A percentile compares a stretch with the other conserved stretches of the same genome.
These are phyloP conservation scores for Hypericum androsaemum DNA, from an alignment of 345 rosid species.

Conservation along the genomic window DNA sequence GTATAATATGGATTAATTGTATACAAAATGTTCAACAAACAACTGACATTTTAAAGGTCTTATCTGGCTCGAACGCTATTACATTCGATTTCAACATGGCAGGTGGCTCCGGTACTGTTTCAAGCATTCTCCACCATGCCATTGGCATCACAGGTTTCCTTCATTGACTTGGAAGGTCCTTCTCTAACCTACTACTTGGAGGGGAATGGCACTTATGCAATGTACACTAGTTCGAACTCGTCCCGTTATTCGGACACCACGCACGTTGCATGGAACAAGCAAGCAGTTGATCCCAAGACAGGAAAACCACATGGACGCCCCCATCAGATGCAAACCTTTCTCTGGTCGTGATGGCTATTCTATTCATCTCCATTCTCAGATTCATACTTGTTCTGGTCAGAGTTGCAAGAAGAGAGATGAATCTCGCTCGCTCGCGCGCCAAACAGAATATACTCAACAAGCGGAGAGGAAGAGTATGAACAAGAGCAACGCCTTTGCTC, in stretches of 20 bases:
- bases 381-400: slow-evolving; percentile 28
- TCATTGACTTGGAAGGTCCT: too few species aligned
- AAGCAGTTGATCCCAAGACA: slow-evolving; percentile 20
- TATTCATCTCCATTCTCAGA: slow-evolving; percentile 17
- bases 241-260: not conserved
- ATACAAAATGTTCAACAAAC: too few species aligned
- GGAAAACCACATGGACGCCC: slow-evolving; percentile 31
- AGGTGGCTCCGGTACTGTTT: slow-evolving; percentile 27
- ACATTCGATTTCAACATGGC: too few species aligned
- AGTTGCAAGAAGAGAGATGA: slow-evolving; percentile 40
- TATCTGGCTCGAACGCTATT: too few species aligned
- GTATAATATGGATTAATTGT: too few species aligned
- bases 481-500: slow-evolving; percentile 60
- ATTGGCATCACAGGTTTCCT: slow-evolving; percentile 16
- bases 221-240: slow-evolving; percentile 22
- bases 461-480: slow-evolving; percentile 71
- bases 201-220: not conserved
- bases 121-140: slow-evolving; percentile 31
- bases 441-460: slow-evolving; percentile 69
- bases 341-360: slow-evolving; percentile 11
- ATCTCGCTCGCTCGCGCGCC: slow-evolving; percentile 42
- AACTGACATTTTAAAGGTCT: too few species aligned
- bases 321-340: slow-evolving; percentile 9
- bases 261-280: slow-evolving; percentile 27
- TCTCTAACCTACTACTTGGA: too few species aligned